Conservation (phyloP, 768 basidiomycete species). For the Termitomyces sp. region DNA sequence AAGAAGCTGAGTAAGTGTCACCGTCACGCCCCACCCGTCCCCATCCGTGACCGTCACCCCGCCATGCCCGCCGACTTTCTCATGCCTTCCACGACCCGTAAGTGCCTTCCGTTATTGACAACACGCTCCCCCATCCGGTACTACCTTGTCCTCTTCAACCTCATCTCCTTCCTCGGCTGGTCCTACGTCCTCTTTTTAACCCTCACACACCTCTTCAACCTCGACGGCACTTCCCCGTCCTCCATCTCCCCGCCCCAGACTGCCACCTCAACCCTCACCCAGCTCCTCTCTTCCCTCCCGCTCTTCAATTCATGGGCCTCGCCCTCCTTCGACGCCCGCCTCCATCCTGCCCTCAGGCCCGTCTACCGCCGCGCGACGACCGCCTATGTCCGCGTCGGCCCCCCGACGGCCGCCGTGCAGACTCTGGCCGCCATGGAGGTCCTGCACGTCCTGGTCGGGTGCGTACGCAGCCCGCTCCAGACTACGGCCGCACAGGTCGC, state of each 20-base stretch:
- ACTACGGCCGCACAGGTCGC: slow-evolving; percentile 80
- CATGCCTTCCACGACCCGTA: neutral
- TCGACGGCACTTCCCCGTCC: slow-evolving; percentile 32
- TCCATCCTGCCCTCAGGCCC: slow-evolving; percentile 35
- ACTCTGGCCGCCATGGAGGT: slow-evolving; percentile 81
- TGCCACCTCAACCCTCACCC: slow-evolving; percentile 29
- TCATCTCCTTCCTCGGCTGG: slow-evolving; percentile 73
- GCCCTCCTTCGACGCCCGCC: slow-evolving; percentile 27
- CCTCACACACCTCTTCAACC: slow-evolving; percentile 41
- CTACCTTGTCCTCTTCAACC: slow-evolving; percentile 81
- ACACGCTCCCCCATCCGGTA: slow-evolving; percentile 26
- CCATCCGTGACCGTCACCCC: neutral
- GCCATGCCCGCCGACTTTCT: no score
- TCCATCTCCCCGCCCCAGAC: slow-evolving; percentile 12
- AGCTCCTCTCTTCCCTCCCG: slow-evolving; percentile 28
- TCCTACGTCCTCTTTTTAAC: slow-evolving; percentile 56
- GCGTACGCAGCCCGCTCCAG: slow-evolving; percentile 70
- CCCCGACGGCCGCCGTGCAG: slow-evolving; percentile 67
- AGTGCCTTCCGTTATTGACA: neutral
- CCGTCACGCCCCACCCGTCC: neutral
- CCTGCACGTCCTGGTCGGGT: slow-evolving; percentile 69
- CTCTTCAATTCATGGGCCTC: slow-evolving; percentile 22
- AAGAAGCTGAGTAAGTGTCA: slow-evolving; percentile 37
- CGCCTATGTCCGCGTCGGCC: slow-evolving; percentile 57
- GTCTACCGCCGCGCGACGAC: slow-evolving; percentile 48